Conservation (phyloP, 2,329 filamentous ascomycete species). For the Scorias spongiosa region DNA sequence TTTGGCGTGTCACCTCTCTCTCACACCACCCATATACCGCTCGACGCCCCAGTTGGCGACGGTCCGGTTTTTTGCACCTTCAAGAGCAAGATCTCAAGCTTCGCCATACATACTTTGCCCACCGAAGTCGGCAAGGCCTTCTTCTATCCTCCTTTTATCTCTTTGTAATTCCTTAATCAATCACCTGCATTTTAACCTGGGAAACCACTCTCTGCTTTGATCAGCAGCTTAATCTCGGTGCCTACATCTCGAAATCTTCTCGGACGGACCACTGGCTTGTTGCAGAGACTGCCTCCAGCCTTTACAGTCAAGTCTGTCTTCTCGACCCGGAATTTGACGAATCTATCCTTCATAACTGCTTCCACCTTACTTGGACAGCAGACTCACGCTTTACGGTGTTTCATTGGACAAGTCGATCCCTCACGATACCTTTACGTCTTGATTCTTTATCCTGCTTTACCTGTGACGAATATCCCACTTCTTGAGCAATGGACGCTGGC, state of each 20-base stretch:
- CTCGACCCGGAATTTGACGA: no score
- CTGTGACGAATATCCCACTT: constrained; percentile 6
- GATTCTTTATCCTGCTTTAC: not conserved
- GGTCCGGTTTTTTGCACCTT: not conserved
- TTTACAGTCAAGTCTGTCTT: no score
- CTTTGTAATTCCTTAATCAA: constrained; percentile 20
- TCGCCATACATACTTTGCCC: not conserved
- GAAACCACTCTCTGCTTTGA: constrained; percentile 12
- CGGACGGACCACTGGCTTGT: not conserved
- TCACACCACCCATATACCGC: no score
- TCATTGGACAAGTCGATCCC: constrained; percentile 4
- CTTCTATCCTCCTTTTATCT: constrained; percentile 8
- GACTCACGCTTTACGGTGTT: not conserved
- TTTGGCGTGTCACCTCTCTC: no score
- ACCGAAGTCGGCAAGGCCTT: constrained; percentile 4
- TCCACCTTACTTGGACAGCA: constrained; percentile 1
- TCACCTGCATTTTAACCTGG: constrained; percentile 5
- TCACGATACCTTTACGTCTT: constrained; percentile 8
- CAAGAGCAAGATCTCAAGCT: not conserved
- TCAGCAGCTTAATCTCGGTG: constrained; percentile 17
- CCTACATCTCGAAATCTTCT: constrained; percentile 4
- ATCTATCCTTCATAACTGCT: not conserved
- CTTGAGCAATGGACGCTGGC: constrained; percentile 72
- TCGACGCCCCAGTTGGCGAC: not conserved
- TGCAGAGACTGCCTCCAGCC: no score